Evolutionary conservation across 2,329 filamentous ascomycete species (phyloP).

Genomic region (Dothistroma septosporum): DNA sequence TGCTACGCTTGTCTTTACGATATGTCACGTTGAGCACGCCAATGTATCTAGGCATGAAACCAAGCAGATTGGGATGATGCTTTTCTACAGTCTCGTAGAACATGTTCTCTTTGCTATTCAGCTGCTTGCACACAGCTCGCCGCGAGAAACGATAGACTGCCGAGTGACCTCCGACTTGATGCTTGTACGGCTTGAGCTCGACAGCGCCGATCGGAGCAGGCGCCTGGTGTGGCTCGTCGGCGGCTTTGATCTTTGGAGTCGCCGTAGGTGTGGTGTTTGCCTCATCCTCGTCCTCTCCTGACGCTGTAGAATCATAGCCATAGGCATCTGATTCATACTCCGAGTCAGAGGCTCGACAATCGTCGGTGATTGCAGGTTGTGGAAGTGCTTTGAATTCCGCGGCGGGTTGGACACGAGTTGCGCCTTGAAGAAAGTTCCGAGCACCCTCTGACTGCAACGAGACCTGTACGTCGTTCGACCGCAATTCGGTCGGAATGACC

Average conservation of each 20-base stretch:
- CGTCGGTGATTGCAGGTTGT: slow-evolving; percentile 15
- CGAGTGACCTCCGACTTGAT: slow-evolving; percentile 95
- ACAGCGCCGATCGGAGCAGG: slow-evolving; percentile 76
- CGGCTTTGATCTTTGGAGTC: slow-evolving; percentile 30
- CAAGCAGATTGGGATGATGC: slow-evolving; percentile 81
- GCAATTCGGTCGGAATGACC: not conserved
- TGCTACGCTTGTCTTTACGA: slow-evolving; percentile 64
- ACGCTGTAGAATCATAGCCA: slow-evolving; percentile 52
- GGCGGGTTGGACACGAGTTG: slow-evolving; percentile 34
- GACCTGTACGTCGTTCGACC: slow-evolving; percentile 55
- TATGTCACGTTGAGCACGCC: slow-evolving; percentile 96
- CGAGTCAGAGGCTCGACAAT: slow-evolving; percentile 35
- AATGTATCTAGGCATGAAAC: slow-evolving; percentile 93
- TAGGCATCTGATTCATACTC: slow-evolving; percentile 37
- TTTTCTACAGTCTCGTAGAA: slow-evolving; percentile 97
- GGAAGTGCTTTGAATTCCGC: slow-evolving; percentile 19
- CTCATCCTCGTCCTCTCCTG: slow-evolving; percentile 48
- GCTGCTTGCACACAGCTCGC: slow-evolving; percentile 92
- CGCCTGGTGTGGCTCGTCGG: slow-evolving; percentile 32
- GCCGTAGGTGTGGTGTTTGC: slow-evolving; percentile 26
- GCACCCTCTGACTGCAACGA: slow-evolving; percentile 58
- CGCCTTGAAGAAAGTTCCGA: slow-evolving; percentile 57
- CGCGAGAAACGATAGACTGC: slow-evolving; percentile 95
- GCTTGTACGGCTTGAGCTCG: slow-evolving; percentile 92
- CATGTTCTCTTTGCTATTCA: slow-evolving; percentile 97